Percentiles rank a stretch among this genome's conserved stretches.
Evolutionary conservation across 352 stramenopile species (phyloP).

Genomic region (Globisporangium polare): DNA sequence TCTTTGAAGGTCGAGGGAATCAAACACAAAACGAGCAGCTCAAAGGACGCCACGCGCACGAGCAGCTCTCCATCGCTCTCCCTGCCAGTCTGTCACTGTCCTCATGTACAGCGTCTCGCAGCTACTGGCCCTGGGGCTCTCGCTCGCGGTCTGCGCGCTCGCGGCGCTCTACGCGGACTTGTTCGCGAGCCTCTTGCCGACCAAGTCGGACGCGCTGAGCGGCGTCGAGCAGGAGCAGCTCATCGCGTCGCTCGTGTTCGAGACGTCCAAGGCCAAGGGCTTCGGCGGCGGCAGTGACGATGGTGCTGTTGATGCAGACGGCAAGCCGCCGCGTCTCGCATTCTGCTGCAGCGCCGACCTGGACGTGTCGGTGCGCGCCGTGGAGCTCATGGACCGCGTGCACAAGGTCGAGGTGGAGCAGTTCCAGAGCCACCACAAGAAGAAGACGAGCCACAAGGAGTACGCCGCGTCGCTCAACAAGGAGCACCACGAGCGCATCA

Average conservation of each 20-base stretch:
- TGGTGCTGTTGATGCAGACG: constrained; percentile 5
- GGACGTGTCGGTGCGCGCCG: constrained; percentile 71
- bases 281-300: constrained; percentile 5
- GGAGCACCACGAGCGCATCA: constrained; percentile 74
- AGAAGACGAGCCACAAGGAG: constrained; percentile 21
- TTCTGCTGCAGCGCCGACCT: constrained; percentile 84
- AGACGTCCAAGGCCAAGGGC: constrained; percentile 31
- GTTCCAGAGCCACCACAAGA: constrained; percentile 34
- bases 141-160: constrained; percentile 40
- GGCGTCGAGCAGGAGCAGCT: constrained; percentile 59
- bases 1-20: not conserved
- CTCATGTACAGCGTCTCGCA: constrained; percentile 64
- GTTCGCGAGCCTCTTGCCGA: constrained; percentile 43
- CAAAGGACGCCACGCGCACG: constrained; percentile 1
- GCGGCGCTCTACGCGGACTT: constrained; percentile 63
- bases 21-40: constrained; percentile 3
- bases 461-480: constrained; percentile 23
- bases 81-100: not conserved
- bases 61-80: not conserved
- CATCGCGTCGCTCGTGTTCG: constrained; percentile 59
- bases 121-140: constrained; percentile 48
- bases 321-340: constrained; percentile 40
- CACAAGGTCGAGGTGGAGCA: constrained; percentile 40
- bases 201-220: constrained; percentile 28
- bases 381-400: constrained; percentile 68